Conservation (phyloP, 371 early-diverging fungal genomes). For the Mycotypha africana region DNA sequence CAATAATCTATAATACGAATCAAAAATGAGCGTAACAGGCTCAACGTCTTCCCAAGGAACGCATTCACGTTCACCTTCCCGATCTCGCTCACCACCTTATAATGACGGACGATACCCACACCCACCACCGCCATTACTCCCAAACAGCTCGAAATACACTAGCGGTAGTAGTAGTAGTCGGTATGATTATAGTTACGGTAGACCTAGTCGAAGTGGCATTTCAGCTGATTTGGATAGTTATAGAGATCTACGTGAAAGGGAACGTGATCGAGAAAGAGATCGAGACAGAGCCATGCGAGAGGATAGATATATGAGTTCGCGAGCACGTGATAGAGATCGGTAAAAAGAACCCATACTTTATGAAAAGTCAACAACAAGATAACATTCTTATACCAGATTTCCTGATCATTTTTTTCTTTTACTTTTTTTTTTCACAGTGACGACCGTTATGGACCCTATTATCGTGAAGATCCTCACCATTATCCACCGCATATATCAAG, state of each 20-base stretch:
- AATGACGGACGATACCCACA: conserved; percentile 37
- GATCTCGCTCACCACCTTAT: conserved; percentile 47
- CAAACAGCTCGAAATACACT: too few species aligned
- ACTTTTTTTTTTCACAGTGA: conserved; percentile 17
- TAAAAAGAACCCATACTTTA: background rate
- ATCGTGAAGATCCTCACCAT: conserved; percentile 42
- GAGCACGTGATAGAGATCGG: conserved; percentile 31
- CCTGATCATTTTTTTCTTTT: background rate
- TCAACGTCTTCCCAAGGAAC: conserved; percentile 49
- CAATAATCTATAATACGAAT: too few species aligned
- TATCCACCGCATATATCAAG: conserved; percentile 20
- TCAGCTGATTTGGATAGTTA: conserved; percentile 40
- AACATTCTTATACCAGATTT: too few species aligned
- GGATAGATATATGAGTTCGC: conserved; percentile 32
- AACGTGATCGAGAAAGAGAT: conserved; percentile 44
- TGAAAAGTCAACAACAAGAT: too few species aligned
- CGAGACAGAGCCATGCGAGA: conserved; percentile 35
- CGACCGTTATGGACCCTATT: conserved; percentile 39
- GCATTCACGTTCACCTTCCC: conserved; percentile 37
- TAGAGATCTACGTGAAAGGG: conserved; percentile 47
- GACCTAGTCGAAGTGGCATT: conserved; percentile 29
- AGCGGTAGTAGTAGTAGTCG: conserved; percentile 28
- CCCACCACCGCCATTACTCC: too few species aligned
- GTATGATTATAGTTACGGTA: conserved; percentile 34
- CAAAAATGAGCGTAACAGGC: conserved; percentile 43